Percentiles rank a stretch among this genome's conserved stretches.
phyloP scores from a whole-genome alignment of 768 basidiomycete species.

The Paxillus rubicundulus region DNA sequence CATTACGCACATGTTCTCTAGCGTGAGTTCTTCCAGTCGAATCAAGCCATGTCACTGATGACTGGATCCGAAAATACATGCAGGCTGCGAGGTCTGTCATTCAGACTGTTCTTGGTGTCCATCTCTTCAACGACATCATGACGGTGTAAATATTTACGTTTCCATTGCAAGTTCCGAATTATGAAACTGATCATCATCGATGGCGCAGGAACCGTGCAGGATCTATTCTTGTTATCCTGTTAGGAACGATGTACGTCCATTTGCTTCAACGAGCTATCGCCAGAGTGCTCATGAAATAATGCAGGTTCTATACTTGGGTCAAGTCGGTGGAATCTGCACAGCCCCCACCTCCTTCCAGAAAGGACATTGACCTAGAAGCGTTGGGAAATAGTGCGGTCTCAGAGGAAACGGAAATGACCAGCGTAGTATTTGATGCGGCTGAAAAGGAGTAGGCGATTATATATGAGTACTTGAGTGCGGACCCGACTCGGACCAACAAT shows the following conservation, averaged over 20 bases:
- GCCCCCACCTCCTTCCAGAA: conserved; percentile 24
- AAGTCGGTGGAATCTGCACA: conserved; percentile 21
- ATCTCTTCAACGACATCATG: conserved; percentile 71
- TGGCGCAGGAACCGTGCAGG: conserved; percentile 52
- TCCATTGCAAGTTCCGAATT: not conserved
- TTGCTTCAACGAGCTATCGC: not conserved
- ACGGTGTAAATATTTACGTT: conserved; percentile 51
- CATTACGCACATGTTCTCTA: conserved; percentile 84
- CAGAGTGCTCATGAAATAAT: conserved; percentile 4
- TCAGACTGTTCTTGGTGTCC: conserved; percentile 78
- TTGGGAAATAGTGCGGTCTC: conserved; percentile 17
- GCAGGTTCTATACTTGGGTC: conserved; percentile 59
- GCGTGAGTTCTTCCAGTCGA: conserved; percentile 41
- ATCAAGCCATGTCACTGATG: not conserved
- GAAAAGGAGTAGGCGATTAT: conserved; percentile 26
- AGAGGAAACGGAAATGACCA: conserved; percentile 18
- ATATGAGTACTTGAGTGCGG: not conserved
- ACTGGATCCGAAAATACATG: conserved; percentile 7
- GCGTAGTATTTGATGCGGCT: conserved; percentile 23
- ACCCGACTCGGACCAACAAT: not conserved
- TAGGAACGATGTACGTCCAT: conserved; percentile 59
- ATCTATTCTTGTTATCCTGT: conserved; percentile 66
- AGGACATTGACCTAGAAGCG: conserved; percentile 41
- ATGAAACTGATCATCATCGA: conserved; percentile 4
- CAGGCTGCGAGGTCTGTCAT: conserved; percentile 81